phyloP scores from a whole-genome alignment of 2,329 filamentous ascomycete genomes.

The Pestalotiopsis sp. region DNA sequence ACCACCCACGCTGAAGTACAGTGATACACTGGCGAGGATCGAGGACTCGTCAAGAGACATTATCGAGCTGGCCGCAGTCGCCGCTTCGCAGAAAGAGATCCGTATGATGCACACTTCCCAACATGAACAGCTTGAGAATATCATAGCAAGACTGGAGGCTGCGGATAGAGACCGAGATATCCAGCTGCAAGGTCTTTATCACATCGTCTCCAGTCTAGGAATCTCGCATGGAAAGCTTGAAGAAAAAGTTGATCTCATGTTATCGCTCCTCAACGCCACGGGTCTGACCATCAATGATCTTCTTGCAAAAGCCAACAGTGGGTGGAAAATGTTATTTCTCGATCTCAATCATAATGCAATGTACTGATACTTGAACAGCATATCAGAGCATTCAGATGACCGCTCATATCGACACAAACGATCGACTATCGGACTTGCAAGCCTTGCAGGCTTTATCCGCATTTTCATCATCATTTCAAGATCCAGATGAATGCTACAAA shows the following conservation, averaged over 20 bases:
- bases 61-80: neutral
- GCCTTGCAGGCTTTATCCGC: neutral
- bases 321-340: too few species aligned
- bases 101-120: neutral
- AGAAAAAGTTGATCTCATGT: neutral
- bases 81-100: neutral
- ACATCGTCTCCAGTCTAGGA: neutral
- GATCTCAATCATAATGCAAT: too few species aligned
- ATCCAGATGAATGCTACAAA: neutral
- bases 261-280: neutral
- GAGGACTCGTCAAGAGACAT: neutral
- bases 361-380: neutral
- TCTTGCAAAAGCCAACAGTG: neutral
- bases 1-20: neutral
- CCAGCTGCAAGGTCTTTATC: neutral
- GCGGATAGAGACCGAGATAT: neutral
- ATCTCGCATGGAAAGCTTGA: neutral
- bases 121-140: neutral
- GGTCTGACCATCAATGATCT: neutral
- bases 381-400: neutral
- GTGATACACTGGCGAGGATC: neutral
- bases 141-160: neutral
- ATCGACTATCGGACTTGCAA: neutral
- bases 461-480: neutral
- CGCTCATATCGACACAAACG: neutral